A percentile compares a stretch with the other conserved stretches of the same genome.
These are phyloP conservation scores for Neofusicoccum kwambonambiense DNA, from an alignment of 2,329 filamentous ascomycete species.

Conservation along the genomic window DNA sequence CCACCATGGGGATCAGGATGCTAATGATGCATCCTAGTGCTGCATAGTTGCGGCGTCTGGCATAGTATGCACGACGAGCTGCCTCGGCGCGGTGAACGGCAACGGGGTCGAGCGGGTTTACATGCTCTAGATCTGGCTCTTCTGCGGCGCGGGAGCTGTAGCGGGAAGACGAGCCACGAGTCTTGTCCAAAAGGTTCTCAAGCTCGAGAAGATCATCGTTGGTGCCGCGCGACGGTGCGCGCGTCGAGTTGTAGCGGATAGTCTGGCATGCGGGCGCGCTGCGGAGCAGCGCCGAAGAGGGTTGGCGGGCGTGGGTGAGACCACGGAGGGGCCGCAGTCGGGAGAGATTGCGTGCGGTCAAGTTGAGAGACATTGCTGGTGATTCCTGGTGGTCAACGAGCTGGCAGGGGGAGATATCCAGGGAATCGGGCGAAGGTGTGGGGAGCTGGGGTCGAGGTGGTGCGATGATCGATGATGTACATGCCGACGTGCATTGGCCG, in stretches of 20 bases:
- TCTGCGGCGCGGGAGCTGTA: slow-evolving; percentile 1
- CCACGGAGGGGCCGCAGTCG: slow-evolving; percentile 32
- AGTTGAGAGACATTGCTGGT: slow-evolving; percentile 14
- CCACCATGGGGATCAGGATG: slow-evolving; percentile 37
- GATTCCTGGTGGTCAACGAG: background rate
- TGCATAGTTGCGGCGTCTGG: slow-evolving; percentile 33
- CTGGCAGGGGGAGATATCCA: background rate
- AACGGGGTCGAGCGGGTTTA: slow-evolving; percentile 27
- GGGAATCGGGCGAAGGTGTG: background rate
- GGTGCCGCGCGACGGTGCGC: background rate
- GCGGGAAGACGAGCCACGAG: background rate
- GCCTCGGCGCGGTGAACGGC: slow-evolving; percentile 35
- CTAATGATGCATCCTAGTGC: slow-evolving; percentile 34
- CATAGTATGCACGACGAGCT: slow-evolving; percentile 28
- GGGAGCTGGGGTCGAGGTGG: background rate
- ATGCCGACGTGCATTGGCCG: background rate
- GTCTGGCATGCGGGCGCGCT: slow-evolving; percentile 20
- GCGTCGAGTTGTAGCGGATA: slow-evolving; percentile 15
- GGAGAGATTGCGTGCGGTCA: slow-evolving; percentile 27
- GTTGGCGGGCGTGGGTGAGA: slow-evolving; percentile 24
- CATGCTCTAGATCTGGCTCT: slow-evolving; percentile 14
- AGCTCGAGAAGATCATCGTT: slow-evolving; percentile 6
- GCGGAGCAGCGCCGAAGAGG: slow-evolving; percentile 25
- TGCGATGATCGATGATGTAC: slow-evolving; percentile 12
- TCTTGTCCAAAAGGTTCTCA: background rate